Evolutionary conservation across 805 yeast species (phyloP), one percentile per base, ranked within the genome.

Genomic region (Candida ipomoeae): DNA sequence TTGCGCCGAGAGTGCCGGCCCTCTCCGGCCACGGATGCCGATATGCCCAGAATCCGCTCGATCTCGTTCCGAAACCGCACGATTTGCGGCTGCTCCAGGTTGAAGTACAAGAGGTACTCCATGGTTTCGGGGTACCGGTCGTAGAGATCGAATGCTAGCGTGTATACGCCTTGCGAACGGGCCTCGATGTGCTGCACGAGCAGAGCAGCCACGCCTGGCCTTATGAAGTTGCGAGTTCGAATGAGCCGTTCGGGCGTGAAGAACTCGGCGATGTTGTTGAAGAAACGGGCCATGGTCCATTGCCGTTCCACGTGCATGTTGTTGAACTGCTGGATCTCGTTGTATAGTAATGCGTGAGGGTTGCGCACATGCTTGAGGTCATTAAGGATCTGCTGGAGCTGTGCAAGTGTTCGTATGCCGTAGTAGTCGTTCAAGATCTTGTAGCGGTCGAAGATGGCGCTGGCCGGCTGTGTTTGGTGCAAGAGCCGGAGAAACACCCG

Each of bases 91-190:
- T 62, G 54, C 15, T 62, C 56, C 8, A 53, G 53, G 14, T 56
- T 58, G 40, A 58, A 60, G 47, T 55, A 56, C 32, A 64, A 46
- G 40, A 70, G 55, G 42, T 55, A 67, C 52, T 67, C 72, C 36
- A 71, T 58, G 5, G 72, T 62, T 29, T 60, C 62, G 7, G 75
- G 75, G 48, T 54, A 71, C 38, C 63, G 55, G 45, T 70, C 71
- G 64, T 66, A 65, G 44, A 70, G 54, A 23, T 51, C 47, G 46
- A 63, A 70, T 15, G 69, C 67, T 26, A 55, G 47, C 5, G 43
- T 20, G 7, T 36, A 49, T 44, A 62, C 59, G 6, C 54, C 57
- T 13, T 54, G 50, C 33, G 62, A 59, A 39, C 56, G 53, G 18
- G 49, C 17, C 41, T 56, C 55, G 14, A 69, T 51, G 5, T 53